Evolutionary conservation across 306 rosid genomes (phyloP).

Genomic region (Inga laurina): DNA sequence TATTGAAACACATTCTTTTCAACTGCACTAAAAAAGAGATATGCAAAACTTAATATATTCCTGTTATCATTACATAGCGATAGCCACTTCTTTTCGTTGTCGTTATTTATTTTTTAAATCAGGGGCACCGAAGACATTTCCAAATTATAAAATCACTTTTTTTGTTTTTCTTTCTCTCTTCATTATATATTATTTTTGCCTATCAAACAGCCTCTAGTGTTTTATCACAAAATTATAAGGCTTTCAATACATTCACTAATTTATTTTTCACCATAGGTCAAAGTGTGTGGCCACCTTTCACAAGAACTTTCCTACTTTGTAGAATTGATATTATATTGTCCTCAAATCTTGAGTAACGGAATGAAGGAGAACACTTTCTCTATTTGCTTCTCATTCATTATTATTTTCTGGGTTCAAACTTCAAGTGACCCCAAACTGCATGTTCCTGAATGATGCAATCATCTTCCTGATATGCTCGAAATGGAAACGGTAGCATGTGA

Average conservation of each 20-base stretch:
- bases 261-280: not conserved
- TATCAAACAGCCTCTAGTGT: not conserved
- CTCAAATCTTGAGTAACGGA: not conserved
- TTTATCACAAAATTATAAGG: not conserved
- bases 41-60: not conserved
- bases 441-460: not conserved
- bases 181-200: not conserved
- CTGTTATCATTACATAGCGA: not conserved
- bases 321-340: not conserved
- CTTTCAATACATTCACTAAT: not conserved
- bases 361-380: not conserved
- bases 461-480: not conserved
- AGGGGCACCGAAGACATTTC: not conserved
- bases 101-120: not conserved
- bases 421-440: not conserved
- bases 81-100: not conserved
- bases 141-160: not conserved
- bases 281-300: not conserved
- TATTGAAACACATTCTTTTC: not conserved
- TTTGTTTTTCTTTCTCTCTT: not conserved
- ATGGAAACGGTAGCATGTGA: not conserved
- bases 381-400: not conserved
- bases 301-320: not conserved
- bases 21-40: not conserved
- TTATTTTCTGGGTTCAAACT: not conserved